A percentile compares a stretch with the other conserved stretches of the same genome.
phyloP scores from a whole-genome alignment of 1,284 basidiomycete genomes.

The Naganishia liquefaciens region DNA sequence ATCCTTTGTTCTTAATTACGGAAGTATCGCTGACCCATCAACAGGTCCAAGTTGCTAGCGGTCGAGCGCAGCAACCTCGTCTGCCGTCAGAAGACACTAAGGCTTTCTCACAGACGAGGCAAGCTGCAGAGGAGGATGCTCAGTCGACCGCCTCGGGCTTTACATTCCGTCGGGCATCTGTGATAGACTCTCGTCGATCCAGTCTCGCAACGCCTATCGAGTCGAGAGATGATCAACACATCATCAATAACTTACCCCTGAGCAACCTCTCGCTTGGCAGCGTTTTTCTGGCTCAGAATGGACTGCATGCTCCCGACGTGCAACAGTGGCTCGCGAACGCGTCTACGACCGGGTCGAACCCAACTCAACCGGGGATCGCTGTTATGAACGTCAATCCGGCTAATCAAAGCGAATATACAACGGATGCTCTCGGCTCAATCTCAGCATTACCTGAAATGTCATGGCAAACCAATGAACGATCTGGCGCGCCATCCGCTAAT shows the following conservation, averaged over 20 bases:
- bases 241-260: slow-evolving; percentile 11
- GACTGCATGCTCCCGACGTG: not conserved
- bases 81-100: no score
- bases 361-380: no score
- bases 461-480: not conserved
- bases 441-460: not conserved
- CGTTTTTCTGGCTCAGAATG: not conserved
- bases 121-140: slow-evolving; percentile 8
- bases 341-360: not conserved
- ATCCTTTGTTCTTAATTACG: slow-evolving; percentile 43
- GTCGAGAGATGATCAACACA: slow-evolving; percentile 2
- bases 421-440: no score
- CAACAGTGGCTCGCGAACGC: slow-evolving; percentile 13
- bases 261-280: slow-evolving; percentile 2
- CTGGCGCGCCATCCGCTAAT: no score
- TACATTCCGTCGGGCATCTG: slow-evolving; percentile 1
- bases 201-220: slow-evolving; percentile 8
- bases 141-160: slow-evolving; percentile 9
- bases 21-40: no score
- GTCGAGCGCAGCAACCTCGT: no score
- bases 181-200: slow-evolving; percentile 9
- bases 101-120: slow-evolving; percentile 10
- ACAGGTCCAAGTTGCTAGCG: no score
- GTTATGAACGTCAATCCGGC: no score
- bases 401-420: no score